Conservation (phyloP, 371 early-diverging fungal species). For the Syncephalastrum monosporum region DNA sequence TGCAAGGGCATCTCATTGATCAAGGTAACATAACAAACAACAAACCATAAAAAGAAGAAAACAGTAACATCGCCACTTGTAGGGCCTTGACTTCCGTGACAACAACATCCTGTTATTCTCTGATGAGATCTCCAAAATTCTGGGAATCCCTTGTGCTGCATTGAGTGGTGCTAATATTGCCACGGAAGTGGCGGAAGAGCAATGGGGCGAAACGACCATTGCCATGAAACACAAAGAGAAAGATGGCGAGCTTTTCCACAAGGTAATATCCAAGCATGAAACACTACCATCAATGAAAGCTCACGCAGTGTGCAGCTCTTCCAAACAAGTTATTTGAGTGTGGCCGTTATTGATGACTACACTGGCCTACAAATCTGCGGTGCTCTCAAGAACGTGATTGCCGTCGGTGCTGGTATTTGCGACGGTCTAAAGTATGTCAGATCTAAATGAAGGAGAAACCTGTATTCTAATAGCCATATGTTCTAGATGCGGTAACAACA, state of each 20-base stretch:
- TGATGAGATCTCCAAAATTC: constrained; percentile 21
- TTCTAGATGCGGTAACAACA: constrained; percentile 79
- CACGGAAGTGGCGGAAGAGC: constrained; percentile 86
- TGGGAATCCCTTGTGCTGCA: constrained; percentile 73
- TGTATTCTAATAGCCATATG: neutral
- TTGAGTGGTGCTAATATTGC: constrained; percentile 98
- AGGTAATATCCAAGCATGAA: constrained; percentile 17
- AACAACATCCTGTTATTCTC: constrained; percentile 18
- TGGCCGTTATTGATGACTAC: constrained; percentile 81
- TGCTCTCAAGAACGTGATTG: constrained; percentile 97
- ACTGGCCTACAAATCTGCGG: constrained; percentile 96
- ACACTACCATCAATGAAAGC: neutral
- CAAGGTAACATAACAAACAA: constrained; percentile 43
- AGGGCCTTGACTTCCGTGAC: constrained; percentile 29
- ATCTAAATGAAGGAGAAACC: constrained; percentile 43
- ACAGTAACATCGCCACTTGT: neutral
- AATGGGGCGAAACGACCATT: constrained; percentile 93
- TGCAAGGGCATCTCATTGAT: constrained; percentile 89
- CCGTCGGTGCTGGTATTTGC: constrained; percentile 94
- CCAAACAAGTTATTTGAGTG: constrained; percentile 72
- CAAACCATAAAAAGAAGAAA: neutral
- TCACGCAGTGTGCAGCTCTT: constrained; percentile 14
- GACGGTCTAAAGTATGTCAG: constrained; percentile 81
- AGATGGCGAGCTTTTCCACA: constrained; percentile 79
- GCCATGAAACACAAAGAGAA: constrained; percentile 55